These are phyloP conservation scores for Colletotrichum falcatum DNA, from an alignment of 2,329 filamentous ascomycete genomes.

Conservation along the genomic window DNA sequence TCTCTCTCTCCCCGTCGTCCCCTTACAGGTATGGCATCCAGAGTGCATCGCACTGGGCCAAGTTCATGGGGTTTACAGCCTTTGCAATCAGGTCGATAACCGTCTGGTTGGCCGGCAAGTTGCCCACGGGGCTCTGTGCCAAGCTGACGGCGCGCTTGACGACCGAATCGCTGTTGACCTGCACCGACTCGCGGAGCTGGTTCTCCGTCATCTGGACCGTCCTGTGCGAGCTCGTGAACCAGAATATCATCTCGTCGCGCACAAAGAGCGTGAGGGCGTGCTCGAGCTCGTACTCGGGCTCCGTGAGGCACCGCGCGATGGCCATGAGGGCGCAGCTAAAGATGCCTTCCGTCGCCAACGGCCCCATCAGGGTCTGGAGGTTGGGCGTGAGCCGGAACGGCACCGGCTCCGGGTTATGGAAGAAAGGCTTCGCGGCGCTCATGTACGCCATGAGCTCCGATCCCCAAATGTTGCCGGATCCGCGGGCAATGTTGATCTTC, in stretches of 20 bases:
- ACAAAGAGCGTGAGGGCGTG: slow-evolving; percentile 96
- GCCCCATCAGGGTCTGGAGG: slow-evolving; percentile 94
- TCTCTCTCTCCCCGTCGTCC: background rate
- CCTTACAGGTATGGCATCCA: slow-evolving; percentile 95
- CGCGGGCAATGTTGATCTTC: slow-evolving; percentile 91
- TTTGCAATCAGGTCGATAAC: slow-evolving; percentile 94
- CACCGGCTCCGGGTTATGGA: slow-evolving; percentile 95
- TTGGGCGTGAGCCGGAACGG: slow-evolving; percentile 98
- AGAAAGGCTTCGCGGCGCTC: slow-evolving; percentile 84
- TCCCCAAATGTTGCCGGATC: slow-evolving; percentile 94
- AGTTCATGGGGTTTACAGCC: slow-evolving; percentile 90
- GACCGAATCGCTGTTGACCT: slow-evolving; percentile 88
- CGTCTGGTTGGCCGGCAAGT: slow-evolving; percentile 94
- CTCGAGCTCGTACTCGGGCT: slow-evolving; percentile 90
- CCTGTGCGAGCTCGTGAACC: slow-evolving; percentile 87
- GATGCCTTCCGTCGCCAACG: slow-evolving; percentile 94
- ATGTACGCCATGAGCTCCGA: slow-evolving; percentile 94
- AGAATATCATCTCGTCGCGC: slow-evolving; percentile 97
- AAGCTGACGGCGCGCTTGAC: slow-evolving; percentile 90
- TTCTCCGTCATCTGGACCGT: slow-evolving; percentile 65
- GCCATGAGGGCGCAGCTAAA: slow-evolving; percentile 97
- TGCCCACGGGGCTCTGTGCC: slow-evolving; percentile 81
- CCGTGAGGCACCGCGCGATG: slow-evolving; percentile 92
- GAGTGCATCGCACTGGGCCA: slow-evolving; percentile 88
- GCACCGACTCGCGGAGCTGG: slow-evolving; percentile 82